Evolutionary conservation across 208 protist species (phyloP).

Genomic region (Wallacemonas sp.): DNA sequence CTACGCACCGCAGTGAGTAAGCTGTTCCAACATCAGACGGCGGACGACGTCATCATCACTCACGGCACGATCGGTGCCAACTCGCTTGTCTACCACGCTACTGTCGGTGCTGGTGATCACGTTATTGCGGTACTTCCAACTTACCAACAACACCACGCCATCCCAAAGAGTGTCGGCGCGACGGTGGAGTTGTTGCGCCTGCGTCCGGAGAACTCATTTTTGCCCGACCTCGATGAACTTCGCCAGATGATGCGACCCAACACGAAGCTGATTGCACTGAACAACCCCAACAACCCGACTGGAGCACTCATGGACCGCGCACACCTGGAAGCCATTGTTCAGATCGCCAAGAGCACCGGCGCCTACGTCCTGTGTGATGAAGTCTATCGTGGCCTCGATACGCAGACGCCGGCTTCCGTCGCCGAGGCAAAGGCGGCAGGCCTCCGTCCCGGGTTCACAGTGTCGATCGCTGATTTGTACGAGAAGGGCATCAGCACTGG

Average conservation of each 20-base stretch:
- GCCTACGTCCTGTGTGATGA: slow-evolving; percentile 13
- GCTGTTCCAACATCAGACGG: neutral
- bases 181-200: slow-evolving; percentile 7
- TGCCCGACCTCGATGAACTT: slow-evolving; percentile 5
- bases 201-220: slow-evolving; percentile 4
- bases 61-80: slow-evolving; percentile 13
- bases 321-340: slow-evolving; percentile 1
- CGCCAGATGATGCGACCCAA: slow-evolving; percentile 6
- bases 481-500: slow-evolving; percentile 14
- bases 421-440: neutral
- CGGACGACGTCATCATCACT: slow-evolving; percentile 10
- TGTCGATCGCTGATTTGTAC: slow-evolving; percentile 10
- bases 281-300: slow-evolving; percentile 14
- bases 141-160: slow-evolving; percentile 13
- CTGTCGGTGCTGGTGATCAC: slow-evolving; percentile 1
- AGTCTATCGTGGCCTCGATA: slow-evolving; percentile 10
- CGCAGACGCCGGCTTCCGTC: neutral
- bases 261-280: slow-evolving; percentile 12
- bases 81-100: slow-evolving; percentile 7
- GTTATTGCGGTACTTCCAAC: slow-evolving; percentile 14
- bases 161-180: slow-evolving; percentile 4
- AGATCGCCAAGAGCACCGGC: slow-evolving; percentile 2
- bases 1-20: neutral
- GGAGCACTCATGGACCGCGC: slow-evolving; percentile 10
- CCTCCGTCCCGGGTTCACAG: neutral